phyloP scores from a whole-genome alignment of 768 basidiomycete species.

The Hirschioporus abietinus region DNA sequence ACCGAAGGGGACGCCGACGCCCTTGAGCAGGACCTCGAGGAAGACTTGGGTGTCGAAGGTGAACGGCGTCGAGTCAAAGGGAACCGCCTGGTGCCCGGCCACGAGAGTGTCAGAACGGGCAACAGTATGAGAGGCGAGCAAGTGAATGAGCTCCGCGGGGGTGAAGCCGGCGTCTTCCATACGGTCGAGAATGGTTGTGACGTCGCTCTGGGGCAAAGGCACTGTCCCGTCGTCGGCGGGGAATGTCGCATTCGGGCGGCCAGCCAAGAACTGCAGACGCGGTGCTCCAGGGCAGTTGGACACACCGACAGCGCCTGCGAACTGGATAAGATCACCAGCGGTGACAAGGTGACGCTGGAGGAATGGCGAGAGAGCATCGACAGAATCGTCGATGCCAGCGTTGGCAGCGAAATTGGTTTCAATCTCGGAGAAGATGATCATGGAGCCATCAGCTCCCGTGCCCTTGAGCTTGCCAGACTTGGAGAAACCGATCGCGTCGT shows the following conservation, averaged over 20 bases:
- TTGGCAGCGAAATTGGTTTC: slow-evolving; percentile 41
- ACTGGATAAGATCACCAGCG: slow-evolving; percentile 39
- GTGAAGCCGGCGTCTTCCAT: slow-evolving; percentile 18
- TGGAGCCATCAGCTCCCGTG: slow-evolving; percentile 41
- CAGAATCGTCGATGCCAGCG: slow-evolving; percentile 35
- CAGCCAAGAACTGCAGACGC: slow-evolving; percentile 16
- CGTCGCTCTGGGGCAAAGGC: slow-evolving; percentile 20
- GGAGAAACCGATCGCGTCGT: slow-evolving; percentile 17
- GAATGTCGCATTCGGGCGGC: slow-evolving; percentile 17
- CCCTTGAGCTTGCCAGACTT: slow-evolving; percentile 14
- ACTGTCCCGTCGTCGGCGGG: slow-evolving; percentile 18
- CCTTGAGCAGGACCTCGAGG: slow-evolving; percentile 15
- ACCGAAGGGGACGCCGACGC: slow-evolving; percentile 14
- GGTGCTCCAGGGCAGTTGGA: slow-evolving; percentile 20
- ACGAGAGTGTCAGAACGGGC: slow-evolving; percentile 16
- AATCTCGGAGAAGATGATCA: slow-evolving; percentile 38
- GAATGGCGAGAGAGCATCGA: slow-evolving; percentile 31
- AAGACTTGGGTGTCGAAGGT: slow-evolving; percentile 14
- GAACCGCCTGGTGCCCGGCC: slow-evolving; percentile 8
- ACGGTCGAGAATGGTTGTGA: slow-evolving; percentile 17
- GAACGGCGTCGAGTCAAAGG: slow-evolving; percentile 12
- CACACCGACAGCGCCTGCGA: slow-evolving; percentile 21
- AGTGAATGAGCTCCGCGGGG: slow-evolving; percentile 14
- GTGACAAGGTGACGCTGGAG: slow-evolving; percentile 30
- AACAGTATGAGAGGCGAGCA: slow-evolving; percentile 19